phyloP scores from a whole-genome alignment of 768 basidiomycete species.

The Leccinum olivaceopallidum region DNA sequence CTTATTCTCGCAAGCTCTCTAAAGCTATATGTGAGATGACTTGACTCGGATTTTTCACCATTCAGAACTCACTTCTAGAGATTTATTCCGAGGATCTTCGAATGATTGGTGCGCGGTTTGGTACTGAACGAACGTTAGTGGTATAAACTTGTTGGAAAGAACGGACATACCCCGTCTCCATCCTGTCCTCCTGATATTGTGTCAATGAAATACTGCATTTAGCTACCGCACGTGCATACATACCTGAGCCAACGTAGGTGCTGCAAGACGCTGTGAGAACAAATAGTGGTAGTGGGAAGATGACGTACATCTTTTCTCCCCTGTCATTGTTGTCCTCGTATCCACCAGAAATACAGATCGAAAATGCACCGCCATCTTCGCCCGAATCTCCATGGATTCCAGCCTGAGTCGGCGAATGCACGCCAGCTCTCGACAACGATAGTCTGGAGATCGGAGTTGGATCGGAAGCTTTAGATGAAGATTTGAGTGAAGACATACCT shows the following conservation, averaged over 20 bases:
- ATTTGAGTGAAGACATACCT: conserved; percentile 7
- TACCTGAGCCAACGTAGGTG: conserved; percentile 36
- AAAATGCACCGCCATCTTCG: conserved; percentile 35
- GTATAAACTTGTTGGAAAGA: neutral
- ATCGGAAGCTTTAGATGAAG: neutral
- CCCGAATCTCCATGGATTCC: conserved; percentile 40
- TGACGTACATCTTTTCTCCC: conserved; percentile 39
- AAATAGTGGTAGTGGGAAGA: neutral
- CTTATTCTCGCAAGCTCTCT: conserved; percentile 32
- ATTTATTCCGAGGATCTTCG: conserved; percentile 18
- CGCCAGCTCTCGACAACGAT: conserved; percentile 26
- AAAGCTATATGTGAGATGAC: neutral
- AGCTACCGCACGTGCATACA: conserved; percentile 1
- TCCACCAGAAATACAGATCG: conserved; percentile 42
- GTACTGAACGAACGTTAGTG: conserved; percentile 13
- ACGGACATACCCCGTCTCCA: conserved; percentile 12
- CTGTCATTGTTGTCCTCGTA: conserved; percentile 43
- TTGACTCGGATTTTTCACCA: neutral
- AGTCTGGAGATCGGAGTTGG: conserved; percentile 5
- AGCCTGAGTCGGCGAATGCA: conserved; percentile 36
- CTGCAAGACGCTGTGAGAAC: conserved; percentile 21
- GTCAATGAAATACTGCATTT: neutral
- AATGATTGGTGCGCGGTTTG: conserved; percentile 29
- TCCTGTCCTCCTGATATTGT: conserved; percentile 26
- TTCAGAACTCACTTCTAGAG: conserved; percentile 18